Percentiles rank a stretch among this genome's conserved stretches.
These are phyloP conservation scores for Fusarium algeriense DNA, from an alignment of 2,329 filamentous ascomycete genomes.

Conservation along the genomic window DNA sequence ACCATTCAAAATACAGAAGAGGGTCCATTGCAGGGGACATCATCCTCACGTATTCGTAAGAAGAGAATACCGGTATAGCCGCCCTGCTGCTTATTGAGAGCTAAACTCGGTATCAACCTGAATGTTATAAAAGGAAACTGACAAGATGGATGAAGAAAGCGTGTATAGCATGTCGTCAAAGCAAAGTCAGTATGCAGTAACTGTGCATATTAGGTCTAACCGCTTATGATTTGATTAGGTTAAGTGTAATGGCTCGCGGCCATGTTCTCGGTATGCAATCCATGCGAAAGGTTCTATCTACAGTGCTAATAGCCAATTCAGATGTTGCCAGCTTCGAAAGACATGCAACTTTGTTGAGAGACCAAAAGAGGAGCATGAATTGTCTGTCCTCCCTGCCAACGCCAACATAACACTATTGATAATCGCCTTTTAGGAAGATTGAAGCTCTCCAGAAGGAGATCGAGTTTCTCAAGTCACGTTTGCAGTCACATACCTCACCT, in stretches of 20 bases:
- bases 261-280: slow-evolving; percentile 9
- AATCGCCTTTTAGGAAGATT: neutral
- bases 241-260: slow-evolving; percentile 14
- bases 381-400: neutral
- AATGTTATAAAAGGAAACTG: neutral
- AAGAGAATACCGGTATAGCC: slow-evolving; percentile 18
- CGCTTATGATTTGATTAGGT: neutral
- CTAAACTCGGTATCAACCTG: neutral
- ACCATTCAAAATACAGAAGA: neutral
- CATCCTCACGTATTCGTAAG: slow-evolving; percentile 6
- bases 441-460: slow-evolving; percentile 16
- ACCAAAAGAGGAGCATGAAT: slow-evolving; percentile 15
- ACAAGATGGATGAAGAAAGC: neutral
- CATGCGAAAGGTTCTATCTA: fast-evolving
- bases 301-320: neutral
- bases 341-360: slow-evolving; percentile 3
- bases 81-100: no score
- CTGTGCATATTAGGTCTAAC: fast-evolving
- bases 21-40: neutral
- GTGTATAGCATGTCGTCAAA: slow-evolving; percentile 18
- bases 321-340: slow-evolving; percentile 14
- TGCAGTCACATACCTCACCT: neutral
- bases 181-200: neutral
- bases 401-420: fast-evolving
- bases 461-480: neutral